These are phyloP conservation scores for Mollisia scopiformis DNA, from an alignment of 2,329 filamentous ascomycete genomes.

Conservation along the genomic window DNA sequence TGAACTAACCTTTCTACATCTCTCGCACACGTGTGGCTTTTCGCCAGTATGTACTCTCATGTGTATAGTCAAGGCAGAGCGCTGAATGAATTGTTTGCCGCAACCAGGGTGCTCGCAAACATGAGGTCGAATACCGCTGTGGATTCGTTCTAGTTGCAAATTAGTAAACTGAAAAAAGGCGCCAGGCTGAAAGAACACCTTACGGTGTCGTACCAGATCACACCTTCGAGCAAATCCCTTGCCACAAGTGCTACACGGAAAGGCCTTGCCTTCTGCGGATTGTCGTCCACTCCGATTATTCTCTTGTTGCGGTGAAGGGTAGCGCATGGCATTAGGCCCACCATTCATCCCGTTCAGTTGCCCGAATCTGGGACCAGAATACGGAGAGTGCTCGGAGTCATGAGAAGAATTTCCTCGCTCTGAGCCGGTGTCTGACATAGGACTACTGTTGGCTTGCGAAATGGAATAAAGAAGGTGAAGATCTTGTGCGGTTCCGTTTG, in stretches of 20 bases:
- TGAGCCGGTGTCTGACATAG: too few relatives aligned
- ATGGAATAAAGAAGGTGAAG: slow-evolving; percentile 38
- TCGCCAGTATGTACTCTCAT: slow-evolving; percentile 95
- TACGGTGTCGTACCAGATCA: slow-evolving; percentile 94
- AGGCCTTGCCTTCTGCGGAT: too few relatives aligned
- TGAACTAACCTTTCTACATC: slow-evolving; percentile 81
- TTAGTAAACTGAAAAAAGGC: background rate
- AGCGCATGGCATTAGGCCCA: too few relatives aligned
- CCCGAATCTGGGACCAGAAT: too few relatives aligned
- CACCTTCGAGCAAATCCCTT: too few relatives aligned
- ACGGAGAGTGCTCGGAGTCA: too few relatives aligned
- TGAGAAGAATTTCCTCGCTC: too few relatives aligned
- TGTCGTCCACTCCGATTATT: too few relatives aligned
- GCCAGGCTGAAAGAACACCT: slow-evolving; percentile 36
- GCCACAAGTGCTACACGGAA: too few relatives aligned
- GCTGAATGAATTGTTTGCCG: slow-evolving; percentile 95
- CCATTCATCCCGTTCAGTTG: too few relatives aligned
- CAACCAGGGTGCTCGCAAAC: slow-evolving; percentile 88
- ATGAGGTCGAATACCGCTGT: slow-evolving; percentile 84
- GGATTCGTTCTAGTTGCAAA: slow-evolving; percentile 76
- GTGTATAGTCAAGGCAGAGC: slow-evolving; percentile 93
- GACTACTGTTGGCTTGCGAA: slow-evolving; percentile 44
- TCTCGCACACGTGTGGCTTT: slow-evolving; percentile 97
- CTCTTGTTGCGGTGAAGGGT: too few relatives aligned
- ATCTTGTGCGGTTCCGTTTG: slow-evolving; percentile 32